Conservation (phyloP, 495 filamentous ascomycete genomes). For the Xylaria flabelliformis region DNA sequence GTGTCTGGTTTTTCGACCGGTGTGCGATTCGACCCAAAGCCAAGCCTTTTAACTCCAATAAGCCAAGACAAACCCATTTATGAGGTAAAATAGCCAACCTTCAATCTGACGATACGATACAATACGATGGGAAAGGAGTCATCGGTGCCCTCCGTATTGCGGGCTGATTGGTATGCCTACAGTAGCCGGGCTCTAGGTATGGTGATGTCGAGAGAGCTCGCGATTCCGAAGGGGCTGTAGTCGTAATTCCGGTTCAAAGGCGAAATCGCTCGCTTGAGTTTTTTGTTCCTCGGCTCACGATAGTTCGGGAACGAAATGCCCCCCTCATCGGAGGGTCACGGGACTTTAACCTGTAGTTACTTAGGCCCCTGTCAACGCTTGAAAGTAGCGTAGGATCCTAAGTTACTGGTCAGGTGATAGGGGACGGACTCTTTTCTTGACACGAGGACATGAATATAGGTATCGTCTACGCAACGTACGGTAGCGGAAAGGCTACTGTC, state of each 20-base stretch:
- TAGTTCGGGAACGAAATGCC: background rate
- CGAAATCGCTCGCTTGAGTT: background rate
- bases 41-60: constrained; percentile 20
- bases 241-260: constrained; percentile 7
- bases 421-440: background rate
- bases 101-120: constrained; percentile 7
- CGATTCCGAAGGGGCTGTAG: background rate
- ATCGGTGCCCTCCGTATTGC: background rate
- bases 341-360: constrained; percentile 1
- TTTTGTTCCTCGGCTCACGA: background rate
- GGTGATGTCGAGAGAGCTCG: background rate
- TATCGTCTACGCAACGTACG: background rate
- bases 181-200: background rate
- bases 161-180: background rate
- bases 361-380: background rate
- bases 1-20: background rate
- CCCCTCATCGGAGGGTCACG: constrained; percentile 8
- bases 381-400: background rate
- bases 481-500: constrained; percentile 18
- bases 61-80: constrained; percentile 16
- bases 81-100: constrained; percentile 13
- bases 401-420: constrained; percentile 1
- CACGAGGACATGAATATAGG: background rate
- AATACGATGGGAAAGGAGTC: constrained; percentile 1
- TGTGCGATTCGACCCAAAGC: background rate